Percentiles rank a stretch among this genome's conserved stretches.
These are phyloP conservation scores for Aspergillus brunneoviolaceus DNA, from an alignment of 2,329 filamentous ascomycete species.

Conservation along the genomic window DNA sequence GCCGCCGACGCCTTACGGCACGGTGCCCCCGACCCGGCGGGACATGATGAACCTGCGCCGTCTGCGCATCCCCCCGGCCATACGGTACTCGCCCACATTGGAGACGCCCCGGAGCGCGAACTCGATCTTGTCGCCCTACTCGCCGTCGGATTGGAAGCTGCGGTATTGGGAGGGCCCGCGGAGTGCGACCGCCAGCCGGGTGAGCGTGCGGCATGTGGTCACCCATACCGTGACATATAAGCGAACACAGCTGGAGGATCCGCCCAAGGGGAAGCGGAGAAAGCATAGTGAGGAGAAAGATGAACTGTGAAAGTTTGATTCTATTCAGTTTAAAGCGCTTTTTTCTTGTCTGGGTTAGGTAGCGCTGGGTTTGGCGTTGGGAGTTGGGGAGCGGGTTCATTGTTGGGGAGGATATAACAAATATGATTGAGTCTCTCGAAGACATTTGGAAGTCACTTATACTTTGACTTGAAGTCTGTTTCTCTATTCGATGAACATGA, in stretches of 20 bases:
- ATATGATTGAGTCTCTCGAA: background rate
- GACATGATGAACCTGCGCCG: conserved; percentile 58
- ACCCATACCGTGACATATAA: conserved; percentile 94
- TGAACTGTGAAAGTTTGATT: background rate
- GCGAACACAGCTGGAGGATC: conserved; percentile 71
- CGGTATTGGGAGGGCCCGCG: conserved; percentile 62
- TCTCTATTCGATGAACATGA: too few species aligned
- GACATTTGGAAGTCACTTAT: background rate
- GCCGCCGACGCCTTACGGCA: conserved; percentile 60
- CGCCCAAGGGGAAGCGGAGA: conserved; percentile 89
- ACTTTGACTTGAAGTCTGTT: too few species aligned
- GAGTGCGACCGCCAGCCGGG: conserved; percentile 58
- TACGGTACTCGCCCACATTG: conserved; percentile 62
- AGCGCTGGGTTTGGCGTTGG: conserved; percentile 9
- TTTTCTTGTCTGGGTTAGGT: background rate
- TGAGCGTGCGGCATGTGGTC: conserved; percentile 81
- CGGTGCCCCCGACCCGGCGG: conserved; percentile 53
- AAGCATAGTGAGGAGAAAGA: conserved; percentile 47
- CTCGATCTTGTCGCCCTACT: conserved; percentile 70
- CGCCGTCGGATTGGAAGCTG: conserved; percentile 76
- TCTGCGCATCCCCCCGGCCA: conserved; percentile 76
- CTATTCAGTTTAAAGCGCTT: background rate
- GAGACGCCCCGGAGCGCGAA: conserved; percentile 69
- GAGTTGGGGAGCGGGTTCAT: background rate
- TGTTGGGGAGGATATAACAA: background rate